Conservation (phyloP, 2,329 filamentous ascomycete genomes). For the Sphaceloma murrayae region DNA sequence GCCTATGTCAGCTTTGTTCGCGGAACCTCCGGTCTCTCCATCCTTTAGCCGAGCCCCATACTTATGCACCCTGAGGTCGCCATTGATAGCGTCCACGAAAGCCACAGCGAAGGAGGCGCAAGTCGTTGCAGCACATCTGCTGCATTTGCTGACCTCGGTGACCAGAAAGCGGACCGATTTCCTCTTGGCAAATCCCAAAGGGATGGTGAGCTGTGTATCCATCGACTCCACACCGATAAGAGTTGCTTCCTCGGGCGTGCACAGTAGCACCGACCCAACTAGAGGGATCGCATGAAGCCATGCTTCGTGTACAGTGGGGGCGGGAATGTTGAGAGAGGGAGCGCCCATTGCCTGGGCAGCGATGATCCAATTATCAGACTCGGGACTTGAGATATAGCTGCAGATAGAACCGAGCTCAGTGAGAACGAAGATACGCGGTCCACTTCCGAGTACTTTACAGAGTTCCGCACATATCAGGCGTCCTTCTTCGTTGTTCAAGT, state of each 20-base stretch:
- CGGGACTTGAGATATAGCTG: not conserved
- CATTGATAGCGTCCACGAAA: not conserved
- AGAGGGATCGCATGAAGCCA: not conserved
- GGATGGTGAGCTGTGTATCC: not conserved
- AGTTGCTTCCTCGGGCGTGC: constrained; percentile 3
- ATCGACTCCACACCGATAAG: not conserved
- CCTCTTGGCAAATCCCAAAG: not conserved
- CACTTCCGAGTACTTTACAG: too few species aligned
- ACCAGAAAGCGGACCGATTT: not conserved
- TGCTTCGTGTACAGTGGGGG: not conserved
- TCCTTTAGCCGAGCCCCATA: not conserved
- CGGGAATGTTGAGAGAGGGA: not conserved
- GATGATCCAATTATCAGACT: not conserved
- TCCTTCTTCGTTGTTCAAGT: constrained; percentile 34
- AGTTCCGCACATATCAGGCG: not conserved
- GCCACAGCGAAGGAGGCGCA: too few species aligned
- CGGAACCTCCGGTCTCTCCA: not conserved
- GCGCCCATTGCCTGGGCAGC: not conserved
- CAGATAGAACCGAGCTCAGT: constrained; percentile 5
- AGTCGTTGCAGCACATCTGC: not conserved
- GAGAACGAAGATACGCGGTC: not conserved
- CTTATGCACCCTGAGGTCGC: not conserved
- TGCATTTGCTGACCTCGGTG: not conserved
- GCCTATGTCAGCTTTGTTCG: not conserved
- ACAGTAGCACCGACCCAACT: not conserved